Evolutionary conservation across 2,329 filamentous ascomycete genomes (phyloP), one percentile per base, ranked within the genome.

Genomic region (Tolypocladium tundrense): DNA sequence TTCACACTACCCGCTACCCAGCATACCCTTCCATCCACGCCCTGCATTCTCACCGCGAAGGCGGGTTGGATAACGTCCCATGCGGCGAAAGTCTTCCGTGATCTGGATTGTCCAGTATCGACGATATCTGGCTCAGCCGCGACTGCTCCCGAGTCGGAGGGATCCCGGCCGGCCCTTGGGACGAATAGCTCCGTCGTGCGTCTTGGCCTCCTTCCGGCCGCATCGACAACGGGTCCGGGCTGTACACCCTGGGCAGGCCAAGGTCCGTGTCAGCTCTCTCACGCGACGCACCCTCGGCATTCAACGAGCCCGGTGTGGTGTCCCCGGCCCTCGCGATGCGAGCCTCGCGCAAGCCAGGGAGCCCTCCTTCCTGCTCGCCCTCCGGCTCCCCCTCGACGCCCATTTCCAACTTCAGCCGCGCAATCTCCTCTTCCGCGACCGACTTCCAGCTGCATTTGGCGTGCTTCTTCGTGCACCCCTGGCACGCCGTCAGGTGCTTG

Each of bases 401-500:
- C 60, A 69, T 63, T 27, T 72, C 69, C 24, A 61, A 59, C 43
- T 63, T 67, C n/a, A 73, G 55, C 11, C 60, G 56, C 33, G 66
- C 66, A 35, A 76, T 66, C 60, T 96, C 91, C 3, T 88, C 86
- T 39, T 90, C 84, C 19, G 84, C 85, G n/a, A 94, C 83, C 51
- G 88, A 85, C 63, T 86, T 88, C 91, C 91, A 96, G 16, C 85
- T 86, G 70, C 91, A 96, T 66, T 91, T 92, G 24, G 90, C 90
- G 69, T 96, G 91, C 69, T 95, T 95, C 70, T 90, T 92, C 0
- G 91, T 95, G 70, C 91, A 96, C 27, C 90, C 90, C 70, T 88
- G 84, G 67, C 91, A 96, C 10, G 90, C 90, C 0, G 90, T 95
- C 43, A 94, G 77, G 61, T 96, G 89, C 72, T 95, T 95, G 53